These are phyloP conservation scores for Candida lessepsii DNA, from an alignment of 805 yeast genomes.

Conservation along the genomic window DNA sequence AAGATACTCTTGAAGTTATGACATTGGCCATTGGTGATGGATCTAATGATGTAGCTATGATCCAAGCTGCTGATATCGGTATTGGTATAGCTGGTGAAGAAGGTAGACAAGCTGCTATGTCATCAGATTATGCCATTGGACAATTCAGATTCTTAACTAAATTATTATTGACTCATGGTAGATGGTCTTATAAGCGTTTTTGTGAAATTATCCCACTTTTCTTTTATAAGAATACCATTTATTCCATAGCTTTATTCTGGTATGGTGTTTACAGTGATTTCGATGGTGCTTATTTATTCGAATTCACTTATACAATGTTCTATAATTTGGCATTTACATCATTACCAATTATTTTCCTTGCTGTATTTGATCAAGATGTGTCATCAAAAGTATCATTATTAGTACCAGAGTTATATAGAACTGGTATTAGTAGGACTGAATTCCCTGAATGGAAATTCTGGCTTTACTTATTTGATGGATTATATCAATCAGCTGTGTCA, in stretches of 20 bases:
- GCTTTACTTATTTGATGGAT: conserved; percentile 74
- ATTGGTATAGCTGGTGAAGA: conserved; percentile 92
- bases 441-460: conserved; percentile 69
- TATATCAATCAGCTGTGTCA: conserved; percentile 70
- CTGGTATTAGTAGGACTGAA: conserved; percentile 70
- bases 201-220: conserved; percentile 83
- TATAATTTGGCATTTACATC: conserved; percentile 83
- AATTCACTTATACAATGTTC: conserved; percentile 77
- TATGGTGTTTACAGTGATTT: conserved; percentile 71
- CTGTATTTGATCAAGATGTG: conserved; percentile 80
- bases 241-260: conserved; percentile 75
- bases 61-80: conserved; percentile 84
- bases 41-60: conserved; percentile 88
- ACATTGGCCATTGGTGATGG: conserved; percentile 89
- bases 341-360: conserved; percentile 73
- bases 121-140: conserved; percentile 82
- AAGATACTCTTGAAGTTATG: conserved; percentile 72
- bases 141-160: conserved; percentile 73
- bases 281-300: conserved; percentile 78
- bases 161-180: conserved; percentile 71
- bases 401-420: conserved; percentile 72
- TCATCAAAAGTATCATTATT: conserved; percentile 63
- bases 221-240: conserved; percentile 76
- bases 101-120: conserved; percentile 87
- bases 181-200: conserved; percentile 82